Evolutionary conservation across 2,329 filamentous ascomycete species (phyloP).

Genomic region (Clarireedia monteithiana): DNA sequence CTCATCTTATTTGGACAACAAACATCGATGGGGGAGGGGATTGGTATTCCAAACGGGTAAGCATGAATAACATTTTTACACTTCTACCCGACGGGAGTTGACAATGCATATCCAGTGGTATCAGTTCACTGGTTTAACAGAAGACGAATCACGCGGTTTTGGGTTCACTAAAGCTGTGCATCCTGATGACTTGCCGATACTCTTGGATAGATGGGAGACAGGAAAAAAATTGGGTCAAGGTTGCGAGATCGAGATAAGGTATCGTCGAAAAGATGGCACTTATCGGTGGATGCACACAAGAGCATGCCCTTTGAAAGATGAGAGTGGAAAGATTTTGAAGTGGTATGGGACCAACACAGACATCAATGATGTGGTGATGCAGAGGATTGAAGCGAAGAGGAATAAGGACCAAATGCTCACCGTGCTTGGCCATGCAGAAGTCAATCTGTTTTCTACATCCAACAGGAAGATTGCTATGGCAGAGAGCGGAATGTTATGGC

Average conservation of each 20-base stretch:
- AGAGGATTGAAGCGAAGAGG: conserved; percentile 18
- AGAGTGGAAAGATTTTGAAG: conserved; percentile 15
- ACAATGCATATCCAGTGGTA: conserved; percentile 17
- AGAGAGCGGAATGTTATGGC: conserved; percentile 18
- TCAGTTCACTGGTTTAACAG: conserved; percentile 19
- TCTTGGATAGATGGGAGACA: conserved; percentile 11
- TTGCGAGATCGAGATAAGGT: conserved; percentile 18
- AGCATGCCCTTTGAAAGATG: conserved; percentile 13
- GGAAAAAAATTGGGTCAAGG: conserved; percentile 4
- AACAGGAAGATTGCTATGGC: conserved; percentile 15
- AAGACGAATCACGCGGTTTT: conserved; percentile 11
- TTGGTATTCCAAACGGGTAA: conserved; percentile 20
- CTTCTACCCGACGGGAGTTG: not conserved
- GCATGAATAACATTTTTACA: not conserved
- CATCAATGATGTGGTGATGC: conserved; percentile 20
- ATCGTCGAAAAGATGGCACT: conserved; percentile 18
- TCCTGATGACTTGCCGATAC: conserved; percentile 12
- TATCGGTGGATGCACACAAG: conserved; percentile 23
- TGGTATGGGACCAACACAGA: conserved; percentile 24
- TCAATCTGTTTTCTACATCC: conserved; percentile 20
- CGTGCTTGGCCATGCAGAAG: conserved; percentile 21
- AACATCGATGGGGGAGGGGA: conserved; percentile 14
- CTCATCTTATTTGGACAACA: conserved; percentile 21
- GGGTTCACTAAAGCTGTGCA: conserved; percentile 14
- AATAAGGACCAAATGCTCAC: conserved; percentile 19